phyloP scores from a whole-genome alignment of 768 basidiomycete species.

The Rhodotorula paludigena region DNA sequence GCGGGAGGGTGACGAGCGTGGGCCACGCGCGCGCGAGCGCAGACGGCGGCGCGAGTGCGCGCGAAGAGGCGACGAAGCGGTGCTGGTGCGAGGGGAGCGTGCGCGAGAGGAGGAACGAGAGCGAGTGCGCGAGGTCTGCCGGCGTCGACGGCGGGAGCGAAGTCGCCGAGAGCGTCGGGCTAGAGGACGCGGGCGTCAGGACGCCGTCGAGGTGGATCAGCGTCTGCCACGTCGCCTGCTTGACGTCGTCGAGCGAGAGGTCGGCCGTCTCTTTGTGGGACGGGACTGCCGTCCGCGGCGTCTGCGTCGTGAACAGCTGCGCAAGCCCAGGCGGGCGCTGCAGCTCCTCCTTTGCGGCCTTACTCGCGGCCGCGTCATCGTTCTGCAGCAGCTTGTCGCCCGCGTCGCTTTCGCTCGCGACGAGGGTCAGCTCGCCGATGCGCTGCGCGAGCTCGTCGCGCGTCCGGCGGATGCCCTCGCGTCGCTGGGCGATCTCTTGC shows the following conservation, averaged over 20 bases:
- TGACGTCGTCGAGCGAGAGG: slow-evolving; percentile 18
- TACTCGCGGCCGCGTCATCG: neutral
- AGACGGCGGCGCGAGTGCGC: slow-evolving; percentile 62
- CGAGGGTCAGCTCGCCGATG: slow-evolving; percentile 48
- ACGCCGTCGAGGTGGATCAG: slow-evolving; percentile 33
- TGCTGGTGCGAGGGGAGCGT: slow-evolving; percentile 44
- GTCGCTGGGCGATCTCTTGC: slow-evolving; percentile 64
- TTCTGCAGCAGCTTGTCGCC: slow-evolving; percentile 3
- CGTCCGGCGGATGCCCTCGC: slow-evolving; percentile 58
- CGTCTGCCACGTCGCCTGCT: slow-evolving; percentile 29
- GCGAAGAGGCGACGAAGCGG: slow-evolving; percentile 44
- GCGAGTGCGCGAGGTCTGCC: slow-evolving; percentile 34
- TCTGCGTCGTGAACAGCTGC: slow-evolving; percentile 43
- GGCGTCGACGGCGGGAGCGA: slow-evolving; percentile 5
- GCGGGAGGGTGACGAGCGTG: slow-evolving; percentile 68
- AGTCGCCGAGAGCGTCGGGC: slow-evolving; percentile 21
- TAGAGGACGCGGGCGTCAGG: slow-evolving; percentile 13
- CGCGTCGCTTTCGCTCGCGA: slow-evolving; percentile 7
- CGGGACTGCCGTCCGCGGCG: neutral
- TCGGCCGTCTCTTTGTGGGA: neutral
- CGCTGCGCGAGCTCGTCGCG: slow-evolving; percentile 61
- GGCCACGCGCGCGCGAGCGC: slow-evolving; percentile 73
- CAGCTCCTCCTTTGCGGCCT: slow-evolving; percentile 1
- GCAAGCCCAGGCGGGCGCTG: slow-evolving; percentile 23
- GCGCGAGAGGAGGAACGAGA: slow-evolving; percentile 42